phyloP scores from a whole-genome alignment of 495 filamentous ascomycete species.

The Talaromyces stipitatus region DNA sequence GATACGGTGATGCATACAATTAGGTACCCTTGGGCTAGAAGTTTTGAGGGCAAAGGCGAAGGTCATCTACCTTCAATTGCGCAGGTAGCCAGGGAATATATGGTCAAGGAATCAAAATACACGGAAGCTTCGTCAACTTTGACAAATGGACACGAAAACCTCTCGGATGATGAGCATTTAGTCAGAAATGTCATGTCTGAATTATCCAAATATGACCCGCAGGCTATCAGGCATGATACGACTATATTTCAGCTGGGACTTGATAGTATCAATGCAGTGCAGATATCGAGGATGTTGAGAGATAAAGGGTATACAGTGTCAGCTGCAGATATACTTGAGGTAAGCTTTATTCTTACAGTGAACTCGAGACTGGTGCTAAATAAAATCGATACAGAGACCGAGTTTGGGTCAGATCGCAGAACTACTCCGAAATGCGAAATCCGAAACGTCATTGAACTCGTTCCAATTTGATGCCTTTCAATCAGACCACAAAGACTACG shows the following conservation, averaged over 20 bases:
- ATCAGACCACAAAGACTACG: conserved; percentile 48
- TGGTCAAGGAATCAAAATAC: not conserved
- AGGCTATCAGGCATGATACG: conserved; percentile 42
- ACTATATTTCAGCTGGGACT: conserved; percentile 41
- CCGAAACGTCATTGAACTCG: conserved; percentile 6
- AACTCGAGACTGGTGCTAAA: conserved; percentile 35
- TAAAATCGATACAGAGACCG: conserved; percentile 46
- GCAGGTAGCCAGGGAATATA: not conserved
- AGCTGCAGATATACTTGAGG: conserved; percentile 62
- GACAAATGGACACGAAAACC: conserved; percentile 13
- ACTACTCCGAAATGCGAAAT: conserved; percentile 11
- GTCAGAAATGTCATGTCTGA: conserved; percentile 50
- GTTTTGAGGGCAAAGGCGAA: conserved; percentile 12
- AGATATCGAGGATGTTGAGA: conserved; percentile 58
- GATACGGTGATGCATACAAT: conserved; percentile 32
- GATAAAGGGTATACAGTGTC: conserved; percentile 46
- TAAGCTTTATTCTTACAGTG: conserved; percentile 7
- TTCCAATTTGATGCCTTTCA: conserved; percentile 36
- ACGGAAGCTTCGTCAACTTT: conserved; percentile 6
- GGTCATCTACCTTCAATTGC: not conserved
- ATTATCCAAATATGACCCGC: conserved; percentile 39
- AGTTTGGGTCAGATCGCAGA: conserved; percentile 29
- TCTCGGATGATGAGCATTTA: conserved; percentile 40
- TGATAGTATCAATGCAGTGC: conserved; percentile 42
- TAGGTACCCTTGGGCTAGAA: conserved; percentile 25